Evolutionary conservation across 345 rosid genomes (phyloP).

Genomic region (Nasturtium officinale): DNA sequence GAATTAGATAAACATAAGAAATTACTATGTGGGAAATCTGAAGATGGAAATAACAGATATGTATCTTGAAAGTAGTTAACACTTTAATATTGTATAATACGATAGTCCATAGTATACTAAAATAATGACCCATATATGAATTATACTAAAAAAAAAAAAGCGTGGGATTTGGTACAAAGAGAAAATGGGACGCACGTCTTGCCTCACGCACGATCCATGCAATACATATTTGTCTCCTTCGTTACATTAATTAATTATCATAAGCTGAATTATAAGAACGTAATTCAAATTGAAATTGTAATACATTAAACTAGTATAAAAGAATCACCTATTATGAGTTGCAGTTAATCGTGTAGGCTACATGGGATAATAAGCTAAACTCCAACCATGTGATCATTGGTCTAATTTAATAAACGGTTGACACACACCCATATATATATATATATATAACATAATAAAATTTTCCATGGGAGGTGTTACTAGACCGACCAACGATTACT

Average conservation of each 20-base stretch:
- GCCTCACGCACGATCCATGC: conserved; percentile 43
- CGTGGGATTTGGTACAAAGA: conserved; percentile 1
- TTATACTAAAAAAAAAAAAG: conserved; percentile 7
- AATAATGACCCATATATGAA: neutral
- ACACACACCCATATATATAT: conserved; percentile 22
- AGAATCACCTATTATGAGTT: conserved; percentile 25
- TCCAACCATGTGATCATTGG: conserved; percentile 35
- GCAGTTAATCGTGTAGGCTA: conserved; percentile 39
- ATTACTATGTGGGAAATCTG: neutral
- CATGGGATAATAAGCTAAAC: conserved; percentile 39
- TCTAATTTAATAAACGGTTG: conserved; percentile 30
- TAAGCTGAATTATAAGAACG: conserved; percentile 30
- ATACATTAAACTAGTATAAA: neutral
- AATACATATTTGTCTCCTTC: conserved; percentile 24
- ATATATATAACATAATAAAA: too few species aligned
- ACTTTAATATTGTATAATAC: conserved; percentile 25
- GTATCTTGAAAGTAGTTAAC: conserved; percentile 14
- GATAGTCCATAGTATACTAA: neutral
- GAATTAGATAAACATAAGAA: neutral
- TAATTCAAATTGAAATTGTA: conserved; percentile 6
- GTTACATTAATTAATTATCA: conserved; percentile 38
- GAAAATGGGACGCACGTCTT: conserved; percentile 46
- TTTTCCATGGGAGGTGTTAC: neutral
- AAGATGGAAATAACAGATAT: conserved; percentile 8
- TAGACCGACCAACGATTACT: conserved; percentile 30